Evolutionary conservation across 2,329 filamentous ascomycete genomes (phyloP).

Genomic region (Penicillium sp.): DNA sequence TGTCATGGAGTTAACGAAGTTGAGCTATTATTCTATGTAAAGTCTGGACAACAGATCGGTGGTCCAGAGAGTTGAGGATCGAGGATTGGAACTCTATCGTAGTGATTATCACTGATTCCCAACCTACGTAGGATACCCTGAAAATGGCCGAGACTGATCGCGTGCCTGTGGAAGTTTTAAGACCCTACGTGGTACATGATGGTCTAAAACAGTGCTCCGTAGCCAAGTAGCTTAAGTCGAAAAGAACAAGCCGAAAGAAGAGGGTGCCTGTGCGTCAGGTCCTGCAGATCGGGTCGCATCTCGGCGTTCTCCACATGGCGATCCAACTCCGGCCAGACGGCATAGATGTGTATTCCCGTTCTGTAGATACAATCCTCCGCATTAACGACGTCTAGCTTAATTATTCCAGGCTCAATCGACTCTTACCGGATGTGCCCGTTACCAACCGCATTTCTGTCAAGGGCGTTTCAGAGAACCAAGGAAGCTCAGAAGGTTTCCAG

Average conservation of each 20-base stretch:
- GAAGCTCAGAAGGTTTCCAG: not conserved
- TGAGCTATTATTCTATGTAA: not conserved
- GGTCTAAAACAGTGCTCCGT: not conserved
- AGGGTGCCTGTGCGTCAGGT: constrained; percentile 11
- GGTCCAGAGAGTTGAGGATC: not conserved
- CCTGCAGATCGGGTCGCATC: constrained; percentile 7
- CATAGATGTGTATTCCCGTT: not conserved
- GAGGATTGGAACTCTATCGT: not conserved
- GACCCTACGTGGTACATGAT: not conserved
- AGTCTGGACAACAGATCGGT: not conserved
- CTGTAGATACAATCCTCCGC: not conserved
- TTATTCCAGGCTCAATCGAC: not conserved
- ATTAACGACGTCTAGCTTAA: no score
- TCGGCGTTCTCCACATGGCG: constrained; percentile 3
- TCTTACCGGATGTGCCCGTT: not conserved
- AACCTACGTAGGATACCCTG: not conserved
- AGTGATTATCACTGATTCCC: not conserved
- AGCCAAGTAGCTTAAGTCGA: not conserved
- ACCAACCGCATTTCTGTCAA: not conserved
- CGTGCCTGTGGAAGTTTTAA: not conserved
- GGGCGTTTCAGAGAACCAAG: constrained; percentile 2
- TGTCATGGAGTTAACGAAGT: not conserved
- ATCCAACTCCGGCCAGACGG: not conserved
- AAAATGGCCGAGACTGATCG: not conserved
- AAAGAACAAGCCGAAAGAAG: constrained; percentile 5